Evolutionary conservation across 2,329 filamentous ascomycete species (phyloP).

Genomic region (Chaetomiaceae sp.): DNA sequence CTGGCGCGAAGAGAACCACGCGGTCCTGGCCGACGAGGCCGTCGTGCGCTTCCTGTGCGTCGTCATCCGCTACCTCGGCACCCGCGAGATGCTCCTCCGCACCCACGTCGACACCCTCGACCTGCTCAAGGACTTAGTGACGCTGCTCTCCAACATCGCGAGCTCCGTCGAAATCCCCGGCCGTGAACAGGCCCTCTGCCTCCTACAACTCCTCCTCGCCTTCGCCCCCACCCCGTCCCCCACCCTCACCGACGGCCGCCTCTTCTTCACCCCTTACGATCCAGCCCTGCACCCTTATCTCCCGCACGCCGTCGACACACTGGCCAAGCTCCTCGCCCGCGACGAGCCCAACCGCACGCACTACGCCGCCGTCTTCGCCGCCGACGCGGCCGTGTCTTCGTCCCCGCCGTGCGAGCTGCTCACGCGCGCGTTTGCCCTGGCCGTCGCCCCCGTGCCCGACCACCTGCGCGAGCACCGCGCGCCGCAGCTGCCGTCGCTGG

Average conservation of each 20-base stretch:
- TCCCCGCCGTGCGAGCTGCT: constrained; percentile 69
- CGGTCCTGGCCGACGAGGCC: constrained; percentile 63
- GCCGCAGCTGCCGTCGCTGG: constrained; percentile 55
- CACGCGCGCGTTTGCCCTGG: constrained; percentile 79
- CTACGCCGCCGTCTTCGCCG: constrained; percentile 74
- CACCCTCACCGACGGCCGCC: constrained; percentile 44
- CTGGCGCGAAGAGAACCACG: constrained; percentile 70
- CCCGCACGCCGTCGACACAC: constrained; percentile 78
- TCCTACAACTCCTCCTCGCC: constrained; percentile 82
- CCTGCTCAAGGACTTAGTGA: constrained; percentile 93
- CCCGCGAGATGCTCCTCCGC: constrained; percentile 77
- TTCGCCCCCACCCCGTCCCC: constrained; percentile 80
- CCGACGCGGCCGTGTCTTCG: constrained; percentile 53
- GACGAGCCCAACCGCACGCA: constrained; percentile 88
- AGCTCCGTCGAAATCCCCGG: constrained; percentile 74
- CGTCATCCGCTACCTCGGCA: constrained; percentile 80
- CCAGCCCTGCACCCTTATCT: constrained; percentile 80
- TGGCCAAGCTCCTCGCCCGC: constrained; percentile 85
- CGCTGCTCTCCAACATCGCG: constrained; percentile 83
- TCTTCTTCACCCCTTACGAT: constrained; percentile 77
- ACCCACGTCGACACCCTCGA: constrained; percentile 81
- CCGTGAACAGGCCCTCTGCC: constrained; percentile 77
- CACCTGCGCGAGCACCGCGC: constrained; percentile 49
- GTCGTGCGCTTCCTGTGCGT: constrained; percentile 80
- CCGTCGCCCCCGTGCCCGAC: constrained; percentile 79